These are phyloP conservation scores for Penicillium sp. DNA, from an alignment of 2,329 filamentous ascomycete genomes.

Conservation along the genomic window DNA sequence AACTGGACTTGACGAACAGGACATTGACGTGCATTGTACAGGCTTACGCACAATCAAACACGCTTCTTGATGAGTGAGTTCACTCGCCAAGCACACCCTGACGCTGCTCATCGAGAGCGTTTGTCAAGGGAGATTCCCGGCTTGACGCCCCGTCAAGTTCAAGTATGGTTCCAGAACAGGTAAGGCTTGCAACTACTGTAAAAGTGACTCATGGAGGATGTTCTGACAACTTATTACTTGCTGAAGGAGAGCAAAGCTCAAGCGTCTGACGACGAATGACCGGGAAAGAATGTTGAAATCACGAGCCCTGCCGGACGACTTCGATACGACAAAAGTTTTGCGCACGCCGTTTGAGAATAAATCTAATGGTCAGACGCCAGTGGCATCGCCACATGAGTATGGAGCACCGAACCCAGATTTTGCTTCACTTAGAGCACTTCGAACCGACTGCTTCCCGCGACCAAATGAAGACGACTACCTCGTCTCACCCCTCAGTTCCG, in stretches of 20 bases:
- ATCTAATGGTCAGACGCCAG: conserved; percentile 49
- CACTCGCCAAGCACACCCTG: conserved; percentile 88
- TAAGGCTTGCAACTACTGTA: conserved; percentile 49
- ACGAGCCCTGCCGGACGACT: conserved; percentile 60
- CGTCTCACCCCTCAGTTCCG: conserved; percentile 39
- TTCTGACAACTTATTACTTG: conserved; percentile 11
- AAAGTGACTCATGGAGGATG: background rate
- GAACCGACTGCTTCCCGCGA: conserved; percentile 37
- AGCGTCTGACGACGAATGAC: conserved; percentile 62
- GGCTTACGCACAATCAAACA: conserved; percentile 95
- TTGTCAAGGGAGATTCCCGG: conserved; percentile 89
- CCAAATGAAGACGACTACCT: conserved; percentile 41
- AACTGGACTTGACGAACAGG: background rate
- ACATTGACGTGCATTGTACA: conserved; percentile 39
- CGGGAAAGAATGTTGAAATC: conserved; percentile 64
- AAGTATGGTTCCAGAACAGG: conserved; percentile 99
- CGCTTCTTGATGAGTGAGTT: conserved; percentile 97
- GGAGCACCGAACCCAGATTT: conserved; percentile 42
- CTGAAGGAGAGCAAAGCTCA: conserved; percentile 60
- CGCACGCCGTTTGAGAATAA: conserved; percentile 55
- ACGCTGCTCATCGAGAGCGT: conserved; percentile 85
- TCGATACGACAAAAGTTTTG: conserved; percentile 62
- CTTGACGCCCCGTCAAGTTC: conserved; percentile 86
- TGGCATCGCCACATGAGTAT: conserved; percentile 49
- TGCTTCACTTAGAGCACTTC: conserved; percentile 31